Percentiles rank a stretch among this genome's conserved stretches.
These are phyloP conservation scores for Salvia hispanica DNA, from an alignment of 257 asterid genomes.

Conservation along the genomic window DNA sequence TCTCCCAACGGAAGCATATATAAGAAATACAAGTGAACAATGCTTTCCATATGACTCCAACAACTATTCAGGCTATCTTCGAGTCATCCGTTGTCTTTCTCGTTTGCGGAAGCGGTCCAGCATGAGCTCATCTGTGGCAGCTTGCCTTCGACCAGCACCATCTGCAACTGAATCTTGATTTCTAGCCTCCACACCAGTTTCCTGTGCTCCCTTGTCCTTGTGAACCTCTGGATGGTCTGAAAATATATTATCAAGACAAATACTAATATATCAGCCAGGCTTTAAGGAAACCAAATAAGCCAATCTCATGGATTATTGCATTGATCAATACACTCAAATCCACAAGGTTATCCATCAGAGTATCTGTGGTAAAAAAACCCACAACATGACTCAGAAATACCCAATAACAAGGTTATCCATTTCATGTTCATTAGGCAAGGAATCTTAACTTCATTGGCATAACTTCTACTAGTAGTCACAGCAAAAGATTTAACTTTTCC, in stretches of 20 bases:
- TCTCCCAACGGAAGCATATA: too few species aligned
- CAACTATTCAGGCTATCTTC: slow-evolving; percentile 53
- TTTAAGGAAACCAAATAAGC: not conserved
- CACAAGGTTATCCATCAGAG: slow-evolving; percentile 1
- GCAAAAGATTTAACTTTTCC: not conserved
- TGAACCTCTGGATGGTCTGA: slow-evolving; percentile 69
- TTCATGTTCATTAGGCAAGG: not conserved
- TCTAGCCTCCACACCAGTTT: slow-evolving; percentile 47
- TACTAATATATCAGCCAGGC: slow-evolving; percentile 19
- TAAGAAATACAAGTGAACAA: not conserved
- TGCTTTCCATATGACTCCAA: slow-evolving; percentile 4
- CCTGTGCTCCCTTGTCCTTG: slow-evolving; percentile 62
- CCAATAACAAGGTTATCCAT: not conserved
- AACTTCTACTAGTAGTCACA: not conserved
- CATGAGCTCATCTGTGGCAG: slow-evolving; percentile 94
- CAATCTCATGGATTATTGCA: not conserved
- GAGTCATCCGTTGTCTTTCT: slow-evolving; percentile 77
- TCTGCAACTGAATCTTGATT: slow-evolving; percentile 54
- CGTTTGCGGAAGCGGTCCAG: slow-evolving; percentile 90
- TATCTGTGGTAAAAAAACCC: not conserved
- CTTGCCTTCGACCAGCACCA: slow-evolving; percentile 72
- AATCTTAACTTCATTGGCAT: not conserved
- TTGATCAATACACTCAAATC: not conserved
- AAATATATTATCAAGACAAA: slow-evolving; percentile 29
- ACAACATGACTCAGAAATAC: not conserved